phyloP scores from a whole-genome alignment of 345 rosid species.

The Brassica incana region DNA sequence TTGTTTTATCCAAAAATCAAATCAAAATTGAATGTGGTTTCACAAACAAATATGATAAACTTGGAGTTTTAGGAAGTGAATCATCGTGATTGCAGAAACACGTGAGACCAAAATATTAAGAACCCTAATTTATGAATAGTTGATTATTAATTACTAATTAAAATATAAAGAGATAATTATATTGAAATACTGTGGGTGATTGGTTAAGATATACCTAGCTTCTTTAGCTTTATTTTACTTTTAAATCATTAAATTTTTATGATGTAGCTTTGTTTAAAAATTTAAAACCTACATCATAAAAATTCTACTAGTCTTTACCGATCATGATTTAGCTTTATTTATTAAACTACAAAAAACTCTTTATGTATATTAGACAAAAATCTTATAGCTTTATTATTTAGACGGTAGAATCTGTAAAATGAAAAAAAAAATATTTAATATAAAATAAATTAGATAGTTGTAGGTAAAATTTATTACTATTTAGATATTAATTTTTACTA shows the following conservation, averaged over 20 bases:
- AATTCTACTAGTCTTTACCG: too few species aligned
- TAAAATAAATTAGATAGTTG: too few species aligned
- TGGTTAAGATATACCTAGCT: background rate
- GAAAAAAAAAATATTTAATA: too few species aligned
- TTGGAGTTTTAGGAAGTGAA: background rate
- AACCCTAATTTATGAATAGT: background rate
- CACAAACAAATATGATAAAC: background rate
- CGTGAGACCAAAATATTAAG: background rate
- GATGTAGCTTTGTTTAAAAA: background rate
- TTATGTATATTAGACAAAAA: background rate
- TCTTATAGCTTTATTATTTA: too few species aligned
- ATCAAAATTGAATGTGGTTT: background rate
- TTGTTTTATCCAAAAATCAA: background rate
- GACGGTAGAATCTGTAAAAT: background rate
- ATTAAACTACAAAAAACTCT: background rate
- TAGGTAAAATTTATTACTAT: background rate
- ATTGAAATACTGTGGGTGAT: background rate
- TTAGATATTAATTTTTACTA: too few species aligned
- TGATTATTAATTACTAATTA: background rate
- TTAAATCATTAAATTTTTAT: too few species aligned
- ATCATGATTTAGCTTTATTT: background rate
- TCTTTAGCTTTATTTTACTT: background rate
- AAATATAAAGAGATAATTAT: background rate
- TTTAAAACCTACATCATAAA: background rate
- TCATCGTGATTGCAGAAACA: background rate